Conservation (phyloP, 495 filamentous ascomycete species). For the Amphirosellinia nigrospora region DNA sequence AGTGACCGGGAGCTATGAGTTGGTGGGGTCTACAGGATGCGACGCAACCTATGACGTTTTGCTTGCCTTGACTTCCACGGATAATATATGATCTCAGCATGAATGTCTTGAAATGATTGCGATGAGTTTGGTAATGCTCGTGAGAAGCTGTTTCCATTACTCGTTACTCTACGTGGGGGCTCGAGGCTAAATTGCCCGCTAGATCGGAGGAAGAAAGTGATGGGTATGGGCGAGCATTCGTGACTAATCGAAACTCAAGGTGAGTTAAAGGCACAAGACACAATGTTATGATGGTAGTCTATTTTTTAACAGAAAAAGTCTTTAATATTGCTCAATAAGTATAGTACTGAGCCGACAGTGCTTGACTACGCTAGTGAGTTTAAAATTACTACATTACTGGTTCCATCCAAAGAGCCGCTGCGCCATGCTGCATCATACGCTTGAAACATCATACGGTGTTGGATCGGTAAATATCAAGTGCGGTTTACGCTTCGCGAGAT, state of each 20-base stretch:
- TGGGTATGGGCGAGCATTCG: background rate
- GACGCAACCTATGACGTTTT: background rate
- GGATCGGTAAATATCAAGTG: conserved; percentile 72
- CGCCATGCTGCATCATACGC: background rate
- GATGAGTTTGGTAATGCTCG: background rate
- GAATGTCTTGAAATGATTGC: background rate
- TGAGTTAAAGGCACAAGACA: background rate
- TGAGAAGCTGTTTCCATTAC: background rate
- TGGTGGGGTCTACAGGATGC: background rate
- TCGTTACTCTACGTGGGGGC: background rate
- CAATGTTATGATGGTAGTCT: background rate
- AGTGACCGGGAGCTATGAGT: background rate
- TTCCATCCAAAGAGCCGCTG: background rate
- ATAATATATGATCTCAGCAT: background rate
- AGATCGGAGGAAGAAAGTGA: background rate
- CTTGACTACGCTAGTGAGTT: too few relatives aligned
- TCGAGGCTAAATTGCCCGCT: background rate
- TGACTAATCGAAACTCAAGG: background rate
- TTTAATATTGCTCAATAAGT: background rate
- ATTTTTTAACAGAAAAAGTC: background rate
- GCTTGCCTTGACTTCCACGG: background rate
- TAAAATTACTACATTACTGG: background rate
- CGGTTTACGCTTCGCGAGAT: conserved; percentile 84
- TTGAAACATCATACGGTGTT: conserved; percentile 24
- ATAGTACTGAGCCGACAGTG: background rate